These are phyloP conservation scores for Plasmopara muralis DNA, from an alignment of 352 stramenopile genomes.

Conservation along the genomic window DNA sequence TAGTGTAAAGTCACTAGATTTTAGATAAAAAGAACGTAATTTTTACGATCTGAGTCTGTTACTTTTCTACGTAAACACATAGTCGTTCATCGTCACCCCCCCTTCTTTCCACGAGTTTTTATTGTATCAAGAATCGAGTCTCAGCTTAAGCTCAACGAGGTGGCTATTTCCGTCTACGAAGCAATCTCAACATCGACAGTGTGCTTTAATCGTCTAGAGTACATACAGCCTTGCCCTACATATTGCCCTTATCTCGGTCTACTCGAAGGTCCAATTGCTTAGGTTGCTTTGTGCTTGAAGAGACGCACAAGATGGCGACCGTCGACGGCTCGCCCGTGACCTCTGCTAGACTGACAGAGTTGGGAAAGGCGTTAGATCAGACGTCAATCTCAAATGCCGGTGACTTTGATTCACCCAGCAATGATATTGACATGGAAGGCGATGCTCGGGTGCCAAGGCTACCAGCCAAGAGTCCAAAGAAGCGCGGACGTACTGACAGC, in stretches of 20 bases:
- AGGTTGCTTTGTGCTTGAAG: conserved; percentile 5
- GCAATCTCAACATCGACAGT: not conserved
- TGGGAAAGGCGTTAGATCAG: conserved; percentile 70
- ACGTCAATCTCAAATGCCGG: conserved; percentile 51
- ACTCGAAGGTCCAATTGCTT: not conserved
- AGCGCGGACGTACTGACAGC: conserved; percentile 79
- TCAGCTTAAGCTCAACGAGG: conserved; percentile 6
- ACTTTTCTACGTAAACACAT: conserved; percentile 1
- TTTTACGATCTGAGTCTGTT: no score
- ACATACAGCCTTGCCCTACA: not conserved
- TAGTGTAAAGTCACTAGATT: no score
- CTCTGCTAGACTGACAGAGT: conserved; percentile 59
- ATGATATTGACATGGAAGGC: conserved; percentile 10
- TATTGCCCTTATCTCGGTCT: not conserved
- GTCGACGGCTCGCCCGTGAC: conserved; percentile 31
- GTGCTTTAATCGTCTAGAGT: not conserved
- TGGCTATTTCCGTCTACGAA: not conserved
- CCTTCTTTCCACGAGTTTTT: conserved; percentile 15
- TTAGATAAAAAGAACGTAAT: no score
- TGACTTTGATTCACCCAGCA: conserved; percentile 8
- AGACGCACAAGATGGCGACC: conserved; percentile 27
- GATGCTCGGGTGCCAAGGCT: conserved; percentile 14
- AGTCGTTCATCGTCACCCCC: conserved; percentile 19
- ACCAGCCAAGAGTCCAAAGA: conserved; percentile 67
- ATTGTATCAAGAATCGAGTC: conserved; percentile 16